Evolutionary conservation across 2,329 filamentous ascomycete species (phyloP).

Genomic region (Sordariomycetes sp.): DNA sequence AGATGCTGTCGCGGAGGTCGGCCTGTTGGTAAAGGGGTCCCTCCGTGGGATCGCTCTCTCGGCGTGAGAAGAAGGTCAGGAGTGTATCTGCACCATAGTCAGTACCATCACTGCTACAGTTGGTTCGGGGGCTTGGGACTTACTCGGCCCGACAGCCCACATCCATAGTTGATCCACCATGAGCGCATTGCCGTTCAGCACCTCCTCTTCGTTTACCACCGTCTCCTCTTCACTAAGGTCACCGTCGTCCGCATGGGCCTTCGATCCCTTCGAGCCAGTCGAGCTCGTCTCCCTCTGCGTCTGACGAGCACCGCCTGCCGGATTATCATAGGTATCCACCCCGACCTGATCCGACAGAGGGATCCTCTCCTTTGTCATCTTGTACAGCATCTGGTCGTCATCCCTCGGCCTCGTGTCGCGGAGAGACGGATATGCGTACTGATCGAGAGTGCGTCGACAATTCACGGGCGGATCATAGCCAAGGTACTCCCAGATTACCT

Average conservation of each 20-base stretch:
- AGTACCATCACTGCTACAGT: background rate
- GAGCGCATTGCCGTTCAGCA: constrained; percentile 45
- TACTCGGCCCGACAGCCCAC: constrained; percentile 44
- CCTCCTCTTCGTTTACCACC: constrained; percentile 20
- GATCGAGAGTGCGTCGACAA: constrained; percentile 50
- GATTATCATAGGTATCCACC: constrained; percentile 1
- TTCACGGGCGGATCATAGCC: constrained; percentile 51
- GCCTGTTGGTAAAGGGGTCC: constrained; percentile 47
- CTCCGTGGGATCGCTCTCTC: constrained; percentile 42
- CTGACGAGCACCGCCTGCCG: constrained; percentile 5
- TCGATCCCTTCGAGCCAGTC: background rate
- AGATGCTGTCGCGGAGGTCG: constrained; percentile 52
- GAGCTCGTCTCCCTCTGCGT: constrained; percentile 8
- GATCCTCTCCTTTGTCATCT: constrained; percentile 40
- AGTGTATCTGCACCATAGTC: constrained; percentile 28
- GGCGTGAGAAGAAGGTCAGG: constrained; percentile 42
- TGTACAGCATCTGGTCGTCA: constrained; percentile 59
- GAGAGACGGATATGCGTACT: constrained; percentile 52
- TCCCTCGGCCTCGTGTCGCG: constrained; percentile 49
- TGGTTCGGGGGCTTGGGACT: constrained; percentile 11
- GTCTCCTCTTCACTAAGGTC: constrained; percentile 17
- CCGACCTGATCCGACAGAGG: constrained; percentile 3
- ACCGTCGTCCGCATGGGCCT: constrained; percentile 7
- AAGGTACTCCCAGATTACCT: constrained; percentile 53
- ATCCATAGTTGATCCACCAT: constrained; percentile 61